Evolutionary conservation across 257 asterid species (phyloP), one percentile per base, ranked within the genome.

Genomic region (Lavandula angustifolia): DNA sequence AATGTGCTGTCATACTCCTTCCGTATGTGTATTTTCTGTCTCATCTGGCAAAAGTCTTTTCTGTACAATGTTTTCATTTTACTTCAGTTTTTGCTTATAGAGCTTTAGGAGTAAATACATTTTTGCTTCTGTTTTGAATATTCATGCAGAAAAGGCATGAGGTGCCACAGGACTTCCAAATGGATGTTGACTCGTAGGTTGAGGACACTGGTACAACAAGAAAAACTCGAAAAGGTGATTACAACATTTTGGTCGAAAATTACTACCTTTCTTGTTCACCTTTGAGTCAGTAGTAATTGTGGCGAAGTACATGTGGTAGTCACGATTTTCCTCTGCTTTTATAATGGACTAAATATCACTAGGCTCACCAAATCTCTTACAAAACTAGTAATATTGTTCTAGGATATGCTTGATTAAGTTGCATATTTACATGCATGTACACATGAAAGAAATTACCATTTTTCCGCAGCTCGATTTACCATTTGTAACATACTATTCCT

Each of bases 221-320:
- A 80, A 73, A 91, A 91, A 76, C 84, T 91, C 43, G 87, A 85
- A 74, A 87, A 91, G 96, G 98, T 91, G 38, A 62, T 18, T 41
- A 37, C 34, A 49, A 29, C 12, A 34, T 58, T 40, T 1, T 1
- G 3, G 6, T 11, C 6, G 3, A 42, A 42, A 10, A 11, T 42
- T 42, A 42, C 48, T 3, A 11, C 16, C 14, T 42, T 12, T 42
- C 4, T 0, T 10, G 48, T 42, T 42, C 5, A 3, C 16, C 48
- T 42, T 44, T 10, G 2, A 11, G 18, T 40, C 0, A 6, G 43
- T 38, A 38, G 43, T 38, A 6, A 38, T 38, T 7, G 10, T 38
- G n/a, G n/a, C n/a, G n/a, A n/a, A n/a, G n/a, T n/a, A n/a, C n/a
- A n/a, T n/a, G n/a, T n/a, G 43, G 10, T 22, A 22, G 27, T 22